Evolutionary conservation across 225 moss, liverwort and hornwort species (phyloP), one percentile per base, ranked within the genome.

Genomic region (Straminergon stramineum): DNA sequence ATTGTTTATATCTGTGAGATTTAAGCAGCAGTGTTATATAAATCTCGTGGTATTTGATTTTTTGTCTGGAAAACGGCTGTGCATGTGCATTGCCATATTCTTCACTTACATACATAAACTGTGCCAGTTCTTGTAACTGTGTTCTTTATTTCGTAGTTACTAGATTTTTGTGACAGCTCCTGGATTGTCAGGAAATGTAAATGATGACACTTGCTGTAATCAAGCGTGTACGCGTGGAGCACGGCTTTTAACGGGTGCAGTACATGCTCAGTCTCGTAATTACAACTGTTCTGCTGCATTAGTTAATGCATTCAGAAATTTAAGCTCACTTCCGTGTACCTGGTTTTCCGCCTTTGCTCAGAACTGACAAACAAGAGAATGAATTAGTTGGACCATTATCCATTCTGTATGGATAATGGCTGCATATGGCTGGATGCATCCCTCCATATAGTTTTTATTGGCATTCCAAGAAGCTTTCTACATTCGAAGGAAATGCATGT

Each of bases 101-200:
- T 64, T 15, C 20, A 66, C 53, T 79, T 9, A 18, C 12, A 56
- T 17, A 18, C 64, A 30, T 31, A 43, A 84, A 45, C 30, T 51
- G 28, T 64, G 74, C 63, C 53, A 63, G 45, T 65, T 77, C 17
- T 67, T n/a, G 37, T 84, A 69, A 75, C 34, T 75, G 83, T 75
- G 52, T n/a, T 13, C 82, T 22, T 74, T 62, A 41, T 3, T 88
- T 53, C 32, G 2, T 83, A 39, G 83, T 45, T 58, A 67, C 78
- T 89, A 89, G 85, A 85, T 89, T 89, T 89, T 45, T 79, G 68
- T 89, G 85, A 85, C 85, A 85, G 85, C 58, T 58, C 43, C 84
- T 84, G 89, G 20, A 58, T 28, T 78, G 84, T 45, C 41, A 88
- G 41, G 45, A n/a, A 68, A 79, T 60, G 58, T 20, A 51, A 31